Evolutionary conservation across 257 asterid genomes (phyloP), one percentile per base, ranked within the genome.

Genomic region (Voacanga thouarsii): DNA sequence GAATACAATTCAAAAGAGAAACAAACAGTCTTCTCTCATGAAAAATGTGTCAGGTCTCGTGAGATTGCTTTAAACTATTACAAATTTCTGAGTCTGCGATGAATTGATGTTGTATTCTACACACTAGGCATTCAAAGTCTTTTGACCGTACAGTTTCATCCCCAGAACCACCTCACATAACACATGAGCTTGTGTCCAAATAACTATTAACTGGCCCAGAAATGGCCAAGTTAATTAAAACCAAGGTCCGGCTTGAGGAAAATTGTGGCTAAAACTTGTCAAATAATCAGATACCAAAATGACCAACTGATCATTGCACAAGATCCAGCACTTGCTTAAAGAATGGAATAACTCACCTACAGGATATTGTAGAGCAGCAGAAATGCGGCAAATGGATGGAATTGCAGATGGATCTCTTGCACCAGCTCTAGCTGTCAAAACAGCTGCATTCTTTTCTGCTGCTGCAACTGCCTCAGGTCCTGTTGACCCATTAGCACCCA

Each of bases 341-440:
- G 64, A 73, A 77, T 78, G 24, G 44, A 69, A 83, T 81, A 77
- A 61, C 88, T 89, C 80, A 96, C 99, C 98, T 72, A 97, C 90
- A 77, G 97, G 96, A 78, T 92, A 93, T 76, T 96, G 99, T 37
- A 93, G 90, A 81, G 99, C 96, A 72, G 99, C 93, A 80, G 98
- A 92, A 81, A 93, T 93, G 85, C 98, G 99, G 76, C 98, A 92
- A 80, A 96, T 89, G 79, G 99, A 96, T 69, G 99, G 98, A 79
- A 96, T 87, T 49, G 97, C 97, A 74, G 99, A 93, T 78, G 98
- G 99, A 87, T 96, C 99, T 82, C 92, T 88, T 53, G 96, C 92
- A 72, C 99, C 99, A 81, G 99, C 99, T 88, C 96, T 90, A 66
- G 99, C 97, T 33, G 98, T 96, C 84, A 93, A 87, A 69, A 96